Conservation (phyloP, 495 filamentous ascomycete species). For the Aspergillus ellipticus region DNA sequence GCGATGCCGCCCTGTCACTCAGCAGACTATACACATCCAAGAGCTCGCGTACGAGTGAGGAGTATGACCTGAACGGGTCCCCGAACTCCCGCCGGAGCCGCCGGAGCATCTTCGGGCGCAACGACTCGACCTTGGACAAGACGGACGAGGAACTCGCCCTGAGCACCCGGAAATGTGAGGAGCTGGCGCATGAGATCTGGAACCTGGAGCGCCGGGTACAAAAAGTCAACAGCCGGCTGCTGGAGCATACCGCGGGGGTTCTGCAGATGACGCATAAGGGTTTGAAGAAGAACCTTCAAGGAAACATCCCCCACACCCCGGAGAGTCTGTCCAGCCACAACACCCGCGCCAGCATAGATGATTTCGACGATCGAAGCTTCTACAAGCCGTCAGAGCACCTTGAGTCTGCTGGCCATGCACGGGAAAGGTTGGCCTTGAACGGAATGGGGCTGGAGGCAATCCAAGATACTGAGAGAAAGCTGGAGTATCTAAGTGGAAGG, state of each 20-base stretch:
- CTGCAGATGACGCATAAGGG: conserved; percentile 81
- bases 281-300: conserved; percentile 44
- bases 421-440: conserved; percentile 16
- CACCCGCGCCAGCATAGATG: conserved; percentile 41
- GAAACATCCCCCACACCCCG: conserved; percentile 58
- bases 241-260: conserved; percentile 91
- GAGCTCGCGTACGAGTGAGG: conserved; percentile 33
- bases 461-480: conserved; percentile 60
- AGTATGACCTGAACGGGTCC: conserved; percentile 27
- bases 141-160: conserved; percentile 70
- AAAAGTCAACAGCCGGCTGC: conserved; percentile 63
- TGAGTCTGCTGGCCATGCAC: conserved; percentile 43
- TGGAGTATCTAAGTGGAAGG: conserved; percentile 69
- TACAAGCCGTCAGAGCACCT: conserved; percentile 69
- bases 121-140: conserved; percentile 40
- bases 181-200: conserved; percentile 76
- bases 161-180: conserved; percentile 79
- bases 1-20: conserved; percentile 86
- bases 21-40: conserved; percentile 66
- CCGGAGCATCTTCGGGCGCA: conserved; percentile 51
- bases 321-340: conserved; percentile 61
- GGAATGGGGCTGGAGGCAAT: conserved; percentile 31
- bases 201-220: conserved; percentile 67
- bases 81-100: conserved; percentile 29
- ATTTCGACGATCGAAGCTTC: conserved; percentile 77